Conservation (phyloP, 257 asterid genomes). For the Coffea eugenioides region DNA sequence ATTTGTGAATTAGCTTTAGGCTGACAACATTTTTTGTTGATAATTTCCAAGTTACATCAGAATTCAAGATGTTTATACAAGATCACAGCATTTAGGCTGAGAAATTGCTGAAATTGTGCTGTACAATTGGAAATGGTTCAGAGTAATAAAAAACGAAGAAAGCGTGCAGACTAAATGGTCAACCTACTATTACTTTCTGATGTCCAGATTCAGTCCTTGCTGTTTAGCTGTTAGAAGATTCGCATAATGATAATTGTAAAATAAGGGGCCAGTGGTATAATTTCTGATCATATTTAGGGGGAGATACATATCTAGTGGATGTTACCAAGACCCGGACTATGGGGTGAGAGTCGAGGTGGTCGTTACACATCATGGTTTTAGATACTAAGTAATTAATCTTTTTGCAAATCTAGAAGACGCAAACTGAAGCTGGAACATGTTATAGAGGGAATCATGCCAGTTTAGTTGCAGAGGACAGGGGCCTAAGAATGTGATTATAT, state of each 20-base stretch:
- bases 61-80: too few species aligned
- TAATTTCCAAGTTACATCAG: too few species aligned
- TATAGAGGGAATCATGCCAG: not conserved
- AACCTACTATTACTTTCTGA: not conserved
- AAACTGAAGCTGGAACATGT: not conserved
- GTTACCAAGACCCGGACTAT: not conserved
- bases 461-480: not conserved
- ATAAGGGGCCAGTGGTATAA: not conserved
- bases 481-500: not conserved
- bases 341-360: not conserved
- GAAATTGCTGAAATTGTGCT: not conserved
- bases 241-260: too few species aligned
- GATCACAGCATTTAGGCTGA: not conserved
- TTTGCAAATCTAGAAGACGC: not conserved
- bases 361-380: not conserved
- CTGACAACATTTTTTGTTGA: too few species aligned
- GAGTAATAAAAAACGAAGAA: not conserved
- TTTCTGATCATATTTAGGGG: not conserved
- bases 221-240: not conserved
- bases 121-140: not conserved
- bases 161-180: too few species aligned
- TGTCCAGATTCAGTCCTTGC: not conserved
- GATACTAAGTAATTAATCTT: too few species aligned
- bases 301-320: too few species aligned
- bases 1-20: too few species aligned